Conservation (phyloP, 2,329 filamentous ascomycete species). For the Chalaropsis ovoidea region DNA sequence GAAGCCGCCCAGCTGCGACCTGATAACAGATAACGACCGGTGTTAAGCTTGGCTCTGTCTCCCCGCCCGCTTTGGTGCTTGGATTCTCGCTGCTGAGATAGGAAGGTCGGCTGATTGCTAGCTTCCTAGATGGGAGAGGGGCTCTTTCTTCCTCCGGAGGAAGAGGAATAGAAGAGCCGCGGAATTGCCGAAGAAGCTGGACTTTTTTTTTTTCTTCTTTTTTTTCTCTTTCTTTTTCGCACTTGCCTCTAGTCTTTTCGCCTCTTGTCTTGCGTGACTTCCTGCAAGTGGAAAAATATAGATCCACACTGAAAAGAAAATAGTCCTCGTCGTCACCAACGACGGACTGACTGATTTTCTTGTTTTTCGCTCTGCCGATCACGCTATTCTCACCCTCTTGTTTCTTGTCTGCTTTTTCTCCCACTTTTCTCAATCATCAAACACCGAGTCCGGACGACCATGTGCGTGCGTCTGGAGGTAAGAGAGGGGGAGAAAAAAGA, state of each 20-base stretch:
- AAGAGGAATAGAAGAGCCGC: not conserved
- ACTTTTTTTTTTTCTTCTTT: too few relatives aligned
- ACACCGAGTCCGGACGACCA: not conserved
- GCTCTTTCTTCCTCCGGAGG: too few relatives aligned
- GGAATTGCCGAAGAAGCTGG: not conserved
- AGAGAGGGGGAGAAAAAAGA: not conserved
- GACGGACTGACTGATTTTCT: too few relatives aligned
- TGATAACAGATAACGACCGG: not conserved
- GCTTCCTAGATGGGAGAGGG: too few relatives aligned
- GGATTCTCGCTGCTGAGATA: not conserved
- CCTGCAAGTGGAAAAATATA: too few relatives aligned
- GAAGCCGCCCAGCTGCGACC: too few relatives aligned
- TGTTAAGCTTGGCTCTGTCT: not conserved
- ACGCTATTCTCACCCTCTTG: not conserved
- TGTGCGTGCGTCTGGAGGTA: not conserved
- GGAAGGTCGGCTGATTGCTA: not conserved
- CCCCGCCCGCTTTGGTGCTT: not conserved
- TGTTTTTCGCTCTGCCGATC: not conserved
- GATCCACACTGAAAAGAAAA: too few relatives aligned
- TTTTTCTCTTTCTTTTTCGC: too few relatives aligned
- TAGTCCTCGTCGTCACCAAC: too few relatives aligned
- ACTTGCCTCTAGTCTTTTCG: too few relatives aligned
- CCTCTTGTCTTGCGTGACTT: too few relatives aligned
- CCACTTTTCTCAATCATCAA: not conserved
- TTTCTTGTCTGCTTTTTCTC: not conserved